Conservation (phyloP, 2,329 filamentous ascomycete genomes). For the Alternaria dauci region DNA sequence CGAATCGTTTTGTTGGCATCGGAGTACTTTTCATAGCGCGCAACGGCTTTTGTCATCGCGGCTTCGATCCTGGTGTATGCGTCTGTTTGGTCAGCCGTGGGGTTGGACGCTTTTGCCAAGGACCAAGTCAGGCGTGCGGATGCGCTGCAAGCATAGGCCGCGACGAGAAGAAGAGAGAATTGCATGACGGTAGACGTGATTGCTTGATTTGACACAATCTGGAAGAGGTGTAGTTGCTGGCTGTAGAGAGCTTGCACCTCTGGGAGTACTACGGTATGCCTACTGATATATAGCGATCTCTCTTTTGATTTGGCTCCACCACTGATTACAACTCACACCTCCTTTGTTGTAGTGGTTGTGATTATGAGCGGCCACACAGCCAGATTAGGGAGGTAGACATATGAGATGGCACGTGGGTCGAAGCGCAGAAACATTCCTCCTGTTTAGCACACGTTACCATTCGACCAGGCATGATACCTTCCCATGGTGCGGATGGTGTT, state of each 20-base stretch:
- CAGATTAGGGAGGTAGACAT: constrained; percentile 9
- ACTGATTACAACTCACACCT: background rate
- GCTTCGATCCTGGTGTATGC: constrained; percentile 44
- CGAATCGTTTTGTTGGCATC: constrained; percentile 37
- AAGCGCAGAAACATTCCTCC: background rate
- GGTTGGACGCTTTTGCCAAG: constrained; percentile 38
- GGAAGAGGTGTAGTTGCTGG: background rate
- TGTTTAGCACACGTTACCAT: background rate
- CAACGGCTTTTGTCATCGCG: constrained; percentile 43
- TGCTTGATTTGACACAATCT: background rate
- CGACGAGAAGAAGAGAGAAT: constrained; percentile 28
- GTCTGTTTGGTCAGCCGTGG: constrained; percentile 43
- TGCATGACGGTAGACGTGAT: constrained; percentile 26
- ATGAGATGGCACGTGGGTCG: constrained; percentile 3
- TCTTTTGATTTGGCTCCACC: background rate
- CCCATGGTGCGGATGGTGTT: constrained; percentile 4
- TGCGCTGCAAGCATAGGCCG: constrained; percentile 30
- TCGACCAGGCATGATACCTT: constrained; percentile 1
- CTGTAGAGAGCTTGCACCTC: background rate
- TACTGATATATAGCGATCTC: constrained; percentile 1
- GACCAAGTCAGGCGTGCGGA: constrained; percentile 39
- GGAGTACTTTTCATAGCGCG: constrained; percentile 36
- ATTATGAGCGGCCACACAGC: background rate
- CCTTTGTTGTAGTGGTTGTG: background rate
- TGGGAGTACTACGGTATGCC: background rate